These are phyloP conservation scores for Quercus phellos DNA, from an alignment of 331 rosid species.

Conservation along the genomic window DNA sequence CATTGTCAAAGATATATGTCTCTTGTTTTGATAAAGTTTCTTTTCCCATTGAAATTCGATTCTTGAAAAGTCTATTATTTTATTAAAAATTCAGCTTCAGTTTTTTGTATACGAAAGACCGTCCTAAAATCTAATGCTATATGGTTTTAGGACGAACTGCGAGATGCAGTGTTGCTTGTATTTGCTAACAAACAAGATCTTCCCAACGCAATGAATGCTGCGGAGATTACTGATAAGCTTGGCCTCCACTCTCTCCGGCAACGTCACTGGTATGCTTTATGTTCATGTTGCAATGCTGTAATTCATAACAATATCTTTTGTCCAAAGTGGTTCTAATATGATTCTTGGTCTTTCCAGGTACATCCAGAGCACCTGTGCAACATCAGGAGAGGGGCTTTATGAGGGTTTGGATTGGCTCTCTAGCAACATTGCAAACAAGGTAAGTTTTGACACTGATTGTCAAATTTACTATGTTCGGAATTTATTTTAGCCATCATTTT, in stretches of 20 bases:
- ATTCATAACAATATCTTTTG: neutral
- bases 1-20: neutral
- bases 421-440: constrained; percentile 99
- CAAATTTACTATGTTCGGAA: neutral
- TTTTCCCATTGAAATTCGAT: neutral
- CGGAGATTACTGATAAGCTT: constrained; percentile 97
- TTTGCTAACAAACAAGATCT: constrained; percentile 99
- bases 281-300: neutral
- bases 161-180: constrained; percentile 97
- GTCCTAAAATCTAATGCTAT: neutral
- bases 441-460: constrained; percentile 1
- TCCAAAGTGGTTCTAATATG: constrained; percentile 10
- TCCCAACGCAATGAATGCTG: constrained; percentile 99
- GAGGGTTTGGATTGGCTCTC: constrained; percentile 99
- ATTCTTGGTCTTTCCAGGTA: constrained; percentile 56
- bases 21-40: neutral
- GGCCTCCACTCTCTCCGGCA: constrained; percentile 99
- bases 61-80: neutral
- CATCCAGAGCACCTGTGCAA: constrained; percentile 99
- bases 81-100: neutral
- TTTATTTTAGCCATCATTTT: neutral
- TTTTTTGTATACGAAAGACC: neutral
- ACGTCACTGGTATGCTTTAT: constrained; percentile 81
- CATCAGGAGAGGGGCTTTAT: constrained; percentile 98
- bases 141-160: constrained; percentile 74